A percentile compares a stretch with the other conserved stretches of the same genome.
These are phyloP conservation scores for Scenedesmus sp. DNA, from an alignment of 163 green algal species.

Conservation along the genomic window DNA sequence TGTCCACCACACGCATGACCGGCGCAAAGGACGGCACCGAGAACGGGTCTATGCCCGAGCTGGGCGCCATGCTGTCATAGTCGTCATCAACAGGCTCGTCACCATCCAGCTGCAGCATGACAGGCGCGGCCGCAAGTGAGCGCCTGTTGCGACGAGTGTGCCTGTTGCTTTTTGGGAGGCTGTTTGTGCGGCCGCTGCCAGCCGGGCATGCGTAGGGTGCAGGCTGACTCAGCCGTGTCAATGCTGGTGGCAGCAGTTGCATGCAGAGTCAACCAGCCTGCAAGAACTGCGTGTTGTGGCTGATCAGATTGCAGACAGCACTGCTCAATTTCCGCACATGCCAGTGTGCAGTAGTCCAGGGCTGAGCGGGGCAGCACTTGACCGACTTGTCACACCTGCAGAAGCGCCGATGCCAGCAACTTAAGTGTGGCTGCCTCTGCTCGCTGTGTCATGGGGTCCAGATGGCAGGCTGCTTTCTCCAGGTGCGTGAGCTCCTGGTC, in stretches of 20 bases:
- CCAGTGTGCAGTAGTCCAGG: too few relatives aligned
- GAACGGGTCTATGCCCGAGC: not conserved
- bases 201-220: too few relatives aligned
- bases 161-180: not conserved
- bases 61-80: not conserved
- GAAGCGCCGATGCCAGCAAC: constrained; percentile 38
- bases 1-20: not conserved
- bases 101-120: not conserved
- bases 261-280: too few relatives aligned
- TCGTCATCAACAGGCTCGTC: constrained; percentile 26
- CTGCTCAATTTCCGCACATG: too few relatives aligned
- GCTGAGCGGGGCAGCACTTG: not conserved
- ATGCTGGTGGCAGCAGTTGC: too few relatives aligned
- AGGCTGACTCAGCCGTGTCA: too few relatives aligned
- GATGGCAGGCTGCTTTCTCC: not conserved
- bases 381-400: not conserved
- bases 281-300: not conserved
- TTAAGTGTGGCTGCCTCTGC: constrained; percentile 29
- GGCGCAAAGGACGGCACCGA: constrained; percentile 5
- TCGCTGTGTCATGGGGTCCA: not conserved
- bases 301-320: not conserved
- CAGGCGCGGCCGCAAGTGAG: not conserved
- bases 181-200: too few relatives aligned
- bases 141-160: not conserved
- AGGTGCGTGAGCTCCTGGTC: constrained; percentile 45